Base-by-base conservation (phyloP, 2,329 filamentous ascomycete species). In the Aspergillus sp. region DNA sequence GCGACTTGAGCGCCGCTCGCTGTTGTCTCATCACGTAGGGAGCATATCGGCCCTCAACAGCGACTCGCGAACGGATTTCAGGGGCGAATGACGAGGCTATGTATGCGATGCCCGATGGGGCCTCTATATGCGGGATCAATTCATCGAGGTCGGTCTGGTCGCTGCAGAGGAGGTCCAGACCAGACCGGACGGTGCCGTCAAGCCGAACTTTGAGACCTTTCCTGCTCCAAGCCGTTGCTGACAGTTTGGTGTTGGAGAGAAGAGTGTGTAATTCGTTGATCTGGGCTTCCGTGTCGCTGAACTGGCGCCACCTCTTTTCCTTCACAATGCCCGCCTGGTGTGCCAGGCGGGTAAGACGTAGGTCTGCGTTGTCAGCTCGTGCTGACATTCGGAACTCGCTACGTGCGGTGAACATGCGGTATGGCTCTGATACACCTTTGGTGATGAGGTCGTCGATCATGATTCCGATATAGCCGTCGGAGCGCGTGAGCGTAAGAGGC, bases 401-500 rank as follows among this genome's bases (percentile, higher is more conserved):
- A 62, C 95, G 87, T 6, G 90, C 90, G 2, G 95, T 99, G 79
- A 99, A 99, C 93, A 99, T 98, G 64, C 95, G 87, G 76, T 99
- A 99, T 1, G 95, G 95, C 71, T 99, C 95, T 2, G 90, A 93
- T 31, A 99, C 95, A 48, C 95, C 95, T 76, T 97, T 98, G 21
- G 93, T 98, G 70, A 96, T 88, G 39, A 99, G 85, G 72, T 99
- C 95, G 75, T 99, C 95, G 68, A 99, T 93, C 92, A 99, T 96
- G 77, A 99, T 90, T 64, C 95, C 95, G 69, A 99, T 98, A 74
- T 97, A 99, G 12, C 91, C 92, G 73, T 99, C 93, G 1, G 90
- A 88, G 62, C 95, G 84, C 7, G 87, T 87, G 31, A 99, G 79
- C 0, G 84, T 84, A 60, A 96, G 81, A 0, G 86, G 82, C 2